A percentile compares a stretch with the other conserved stretches of the same genome.
phyloP scores from a whole-genome alignment of 805 yeast genomes.

The Metschnikowia hibisci region DNA sequence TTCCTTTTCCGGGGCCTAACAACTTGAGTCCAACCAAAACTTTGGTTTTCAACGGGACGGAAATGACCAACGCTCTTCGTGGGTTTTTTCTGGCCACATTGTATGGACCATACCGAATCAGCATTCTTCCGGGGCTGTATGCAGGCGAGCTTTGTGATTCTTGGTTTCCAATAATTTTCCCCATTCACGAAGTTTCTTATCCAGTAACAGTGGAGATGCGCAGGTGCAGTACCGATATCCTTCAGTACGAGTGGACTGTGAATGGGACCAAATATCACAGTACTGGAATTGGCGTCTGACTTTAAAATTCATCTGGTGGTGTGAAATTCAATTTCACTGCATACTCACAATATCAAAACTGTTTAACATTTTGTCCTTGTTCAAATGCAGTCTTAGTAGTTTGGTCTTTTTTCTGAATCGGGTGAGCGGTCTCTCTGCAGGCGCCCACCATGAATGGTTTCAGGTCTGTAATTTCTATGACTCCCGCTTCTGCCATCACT shows the following conservation, averaged over 20 bases:
- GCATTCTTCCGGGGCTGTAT: slow-evolving; percentile 30
- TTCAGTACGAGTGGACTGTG: slow-evolving; percentile 15
- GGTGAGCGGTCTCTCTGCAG: slow-evolving; percentile 1
- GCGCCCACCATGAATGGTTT: not conserved
- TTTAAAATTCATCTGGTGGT: not conserved
- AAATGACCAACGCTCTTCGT: slow-evolving; percentile 54
- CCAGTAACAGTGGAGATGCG: slow-evolving; percentile 8
- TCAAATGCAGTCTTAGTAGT: not conserved
- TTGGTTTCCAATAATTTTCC: slow-evolving; percentile 39
- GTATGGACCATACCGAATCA: slow-evolving; percentile 54
- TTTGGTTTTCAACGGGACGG: slow-evolving; percentile 33
- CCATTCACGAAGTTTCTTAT: slow-evolving; percentile 16
- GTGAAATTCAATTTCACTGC: too few relatives aligned
- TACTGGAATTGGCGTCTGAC: not conserved
- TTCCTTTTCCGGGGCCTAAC: slow-evolving; percentile 47
- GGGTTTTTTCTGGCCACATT: slow-evolving; percentile 73
- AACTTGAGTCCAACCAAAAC: slow-evolving; percentile 13
- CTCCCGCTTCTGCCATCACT: not conserved
- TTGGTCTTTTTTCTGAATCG: not conserved
- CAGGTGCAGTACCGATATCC: slow-evolving; percentile 8
- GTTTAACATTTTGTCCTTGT: too few relatives aligned
- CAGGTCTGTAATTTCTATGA: not conserved
- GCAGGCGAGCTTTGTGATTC: slow-evolving; percentile 26
- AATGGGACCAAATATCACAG: slow-evolving; percentile 6
- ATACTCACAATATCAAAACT: too few relatives aligned